Percentiles rank a stretch among this genome's conserved stretches.
phyloP scores from a whole-genome alignment of 768 basidiomycete genomes.

The Tulasnella sp. region DNA sequence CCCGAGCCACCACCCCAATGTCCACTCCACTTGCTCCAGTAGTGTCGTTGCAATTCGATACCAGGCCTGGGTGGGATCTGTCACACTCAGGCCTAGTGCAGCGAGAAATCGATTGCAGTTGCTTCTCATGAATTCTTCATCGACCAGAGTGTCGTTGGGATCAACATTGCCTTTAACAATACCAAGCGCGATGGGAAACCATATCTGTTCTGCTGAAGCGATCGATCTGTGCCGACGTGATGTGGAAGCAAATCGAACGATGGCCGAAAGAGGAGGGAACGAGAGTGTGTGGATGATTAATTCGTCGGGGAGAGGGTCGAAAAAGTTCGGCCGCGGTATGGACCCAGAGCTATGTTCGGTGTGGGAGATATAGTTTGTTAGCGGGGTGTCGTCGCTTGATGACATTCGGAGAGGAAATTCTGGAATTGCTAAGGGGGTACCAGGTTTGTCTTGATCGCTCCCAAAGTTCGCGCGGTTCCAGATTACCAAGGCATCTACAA shows the following conservation, averaged over 20 bases:
- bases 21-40: neutral
- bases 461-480: neutral
- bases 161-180: neutral
- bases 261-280: neutral
- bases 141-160: neutral
- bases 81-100: neutral
- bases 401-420: neutral
- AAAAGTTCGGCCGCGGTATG: neutral
- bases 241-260: neutral
- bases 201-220: neutral
- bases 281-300: neutral
- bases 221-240: neutral
- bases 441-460: neutral
- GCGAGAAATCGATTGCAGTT: neutral
- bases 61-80: neutral
- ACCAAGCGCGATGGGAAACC: neutral
- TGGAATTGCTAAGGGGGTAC: neutral
- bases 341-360: neutral
- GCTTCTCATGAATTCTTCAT: neutral
- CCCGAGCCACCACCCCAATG: neutral
- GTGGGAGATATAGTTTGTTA: neutral
- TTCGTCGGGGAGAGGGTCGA: neutral
- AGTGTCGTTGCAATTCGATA: neutral
- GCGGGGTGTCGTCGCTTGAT: neutral
- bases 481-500: too few relatives aligned